These are phyloP conservation scores for Yarrowia sp. DNA, from an alignment of 805 yeast species.

Conservation along the genomic window DNA sequence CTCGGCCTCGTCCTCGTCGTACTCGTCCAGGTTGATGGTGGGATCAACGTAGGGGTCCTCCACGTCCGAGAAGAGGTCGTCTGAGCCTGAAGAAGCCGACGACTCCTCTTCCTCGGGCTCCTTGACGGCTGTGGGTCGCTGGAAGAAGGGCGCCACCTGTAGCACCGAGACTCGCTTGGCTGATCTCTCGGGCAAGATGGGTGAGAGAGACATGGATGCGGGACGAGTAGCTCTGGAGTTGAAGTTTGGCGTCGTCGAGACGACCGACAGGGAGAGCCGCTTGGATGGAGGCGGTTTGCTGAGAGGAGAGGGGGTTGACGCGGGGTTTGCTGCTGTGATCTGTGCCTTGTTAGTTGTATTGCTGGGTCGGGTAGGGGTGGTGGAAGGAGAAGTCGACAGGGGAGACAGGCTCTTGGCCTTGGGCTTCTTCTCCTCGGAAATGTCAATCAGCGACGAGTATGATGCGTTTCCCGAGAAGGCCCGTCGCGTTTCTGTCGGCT, in stretches of 20 bases:
- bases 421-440: not conserved
- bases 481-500: not conserved
- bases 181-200: slow-evolving; percentile 4
- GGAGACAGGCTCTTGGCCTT: not conserved
- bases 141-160: not conserved
- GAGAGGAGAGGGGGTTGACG: not conserved
- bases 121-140: not conserved
- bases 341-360: not conserved
- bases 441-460: slow-evolving; percentile 17
- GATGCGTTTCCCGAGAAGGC: not conserved
- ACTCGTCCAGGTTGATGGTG: slow-evolving; percentile 20
- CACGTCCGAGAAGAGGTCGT: slow-evolving; percentile 14
- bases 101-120: slow-evolving; percentile 9
- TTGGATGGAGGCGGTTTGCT: not conserved
- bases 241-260: not conserved
- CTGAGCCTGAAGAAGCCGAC: not conserved
- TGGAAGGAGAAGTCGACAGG: not conserved
- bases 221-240: not conserved
- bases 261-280: not conserved
- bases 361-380: not conserved
- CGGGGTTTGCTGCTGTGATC: not conserved
- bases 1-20: slow-evolving; percentile 12
- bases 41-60: slow-evolving; percentile 21
- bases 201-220: slow-evolving; percentile 23
- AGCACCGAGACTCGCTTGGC: not conserved